A percentile compares a stretch with the other conserved stretches of the same genome.
phyloP scores from a whole-genome alignment of 1,139 yeast genomes.

The Lodderomyces metapsilosis region DNA sequence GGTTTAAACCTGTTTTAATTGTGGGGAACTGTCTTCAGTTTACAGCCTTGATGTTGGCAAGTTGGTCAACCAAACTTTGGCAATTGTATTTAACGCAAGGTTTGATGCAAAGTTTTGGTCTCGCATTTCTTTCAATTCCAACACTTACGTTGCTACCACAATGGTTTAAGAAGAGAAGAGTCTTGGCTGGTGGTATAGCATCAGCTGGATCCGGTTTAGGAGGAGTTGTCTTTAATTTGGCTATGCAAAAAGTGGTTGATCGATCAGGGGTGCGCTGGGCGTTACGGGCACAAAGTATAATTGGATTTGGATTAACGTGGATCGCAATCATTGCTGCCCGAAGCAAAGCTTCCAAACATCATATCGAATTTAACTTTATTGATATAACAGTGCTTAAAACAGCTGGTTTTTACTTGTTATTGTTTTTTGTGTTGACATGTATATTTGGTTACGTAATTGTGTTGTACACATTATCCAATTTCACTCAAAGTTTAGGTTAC shows the following conservation, averaged over 20 bases:
- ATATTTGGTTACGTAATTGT: slow-evolving; percentile 47
- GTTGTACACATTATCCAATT: slow-evolving; percentile 45
- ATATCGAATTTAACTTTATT: slow-evolving; percentile 34
- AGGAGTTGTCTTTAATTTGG: slow-evolving; percentile 49
- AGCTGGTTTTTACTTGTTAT: slow-evolving; percentile 31
- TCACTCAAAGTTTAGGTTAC: slow-evolving; percentile 46
- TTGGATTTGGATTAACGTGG: slow-evolving; percentile 31
- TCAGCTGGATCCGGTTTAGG: slow-evolving; percentile 65
- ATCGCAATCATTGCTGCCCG: slow-evolving; percentile 28
- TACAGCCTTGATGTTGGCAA: slow-evolving; percentile 52
- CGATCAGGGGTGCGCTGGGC: slow-evolving; percentile 33
- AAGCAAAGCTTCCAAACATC: slow-evolving; percentile 19
- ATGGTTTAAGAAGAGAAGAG: slow-evolving; percentile 54
- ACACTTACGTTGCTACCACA: slow-evolving; percentile 45
- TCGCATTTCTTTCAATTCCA: slow-evolving; percentile 46
- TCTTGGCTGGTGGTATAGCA: slow-evolving; percentile 56
- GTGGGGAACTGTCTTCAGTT: slow-evolving; percentile 51
- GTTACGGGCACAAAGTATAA: slow-evolving; percentile 35
- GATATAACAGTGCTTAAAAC: slow-evolving; percentile 28
- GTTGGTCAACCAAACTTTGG: slow-evolving; percentile 50
- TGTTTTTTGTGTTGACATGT: slow-evolving; percentile 36
- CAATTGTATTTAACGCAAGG: slow-evolving; percentile 55
- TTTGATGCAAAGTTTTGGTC: slow-evolving; percentile 48
- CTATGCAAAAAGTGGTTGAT: slow-evolving; percentile 36
- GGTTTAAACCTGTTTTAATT: slow-evolving; percentile 35